Conservation (phyloP, 345 rosid species). For the Brassica incana region DNA sequence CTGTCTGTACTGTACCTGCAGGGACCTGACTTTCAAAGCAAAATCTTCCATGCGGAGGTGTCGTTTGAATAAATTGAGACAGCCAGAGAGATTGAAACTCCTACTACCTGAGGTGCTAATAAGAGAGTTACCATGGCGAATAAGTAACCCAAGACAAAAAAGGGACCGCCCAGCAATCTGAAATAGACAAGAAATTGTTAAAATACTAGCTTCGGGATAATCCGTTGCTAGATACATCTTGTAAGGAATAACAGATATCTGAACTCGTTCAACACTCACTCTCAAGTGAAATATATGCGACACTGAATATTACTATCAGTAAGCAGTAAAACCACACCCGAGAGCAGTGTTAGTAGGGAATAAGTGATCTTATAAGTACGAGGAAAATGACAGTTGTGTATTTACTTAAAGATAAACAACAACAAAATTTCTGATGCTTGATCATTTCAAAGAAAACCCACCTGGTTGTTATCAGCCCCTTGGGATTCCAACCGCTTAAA, state of each 20-base stretch:
- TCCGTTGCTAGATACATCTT: background rate
- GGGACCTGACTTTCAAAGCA: constrained; percentile 77
- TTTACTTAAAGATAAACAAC: background rate
- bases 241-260: background rate
- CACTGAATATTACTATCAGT: background rate
- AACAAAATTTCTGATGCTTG: background rate
- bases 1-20: constrained; percentile 65
- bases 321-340: constrained; percentile 7
- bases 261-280: constrained; percentile 16
- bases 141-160: constrained; percentile 93
- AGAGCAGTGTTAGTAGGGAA: constrained; percentile 2
- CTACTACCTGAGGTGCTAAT: constrained; percentile 50
- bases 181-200: constrained; percentile 19
- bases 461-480: constrained; percentile 79
- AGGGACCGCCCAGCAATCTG: constrained; percentile 91
- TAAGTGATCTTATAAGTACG: constrained; percentile 15
- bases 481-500: constrained; percentile 79
- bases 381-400: constrained; percentile 8
- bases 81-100: constrained; percentile 55
- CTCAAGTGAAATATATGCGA: constrained; percentile 6
- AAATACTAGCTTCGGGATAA: constrained; percentile 4
- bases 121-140: constrained; percentile 88
- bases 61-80: constrained; percentile 71
- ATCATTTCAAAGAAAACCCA: constrained; percentile 38
- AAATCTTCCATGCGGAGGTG: constrained; percentile 82